These are phyloP conservation scores for Lichtheimia ramosa DNA, from an alignment of 371 early-diverging fungal species.

Conservation along the genomic window DNA sequence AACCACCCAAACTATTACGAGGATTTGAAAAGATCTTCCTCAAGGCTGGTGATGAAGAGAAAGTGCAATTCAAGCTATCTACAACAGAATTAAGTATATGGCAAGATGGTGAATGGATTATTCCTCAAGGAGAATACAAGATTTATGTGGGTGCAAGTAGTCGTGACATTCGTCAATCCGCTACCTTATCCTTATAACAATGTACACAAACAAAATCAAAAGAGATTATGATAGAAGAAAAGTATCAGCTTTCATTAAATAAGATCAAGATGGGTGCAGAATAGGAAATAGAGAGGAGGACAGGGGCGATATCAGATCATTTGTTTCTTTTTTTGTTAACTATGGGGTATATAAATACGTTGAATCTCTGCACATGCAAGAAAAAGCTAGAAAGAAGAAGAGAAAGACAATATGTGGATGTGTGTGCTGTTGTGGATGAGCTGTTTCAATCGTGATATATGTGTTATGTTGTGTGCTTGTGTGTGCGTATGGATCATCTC, in stretches of 20 bases:
- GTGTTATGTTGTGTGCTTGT: no score
- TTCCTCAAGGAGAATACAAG: slow-evolving; percentile 32
- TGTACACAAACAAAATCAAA: background rate
- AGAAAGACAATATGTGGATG: no score
- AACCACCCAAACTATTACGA: slow-evolving; percentile 43
- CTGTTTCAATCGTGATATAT: no score
- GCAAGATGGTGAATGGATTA: slow-evolving; percentile 25
- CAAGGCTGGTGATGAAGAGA: slow-evolving; percentile 11
- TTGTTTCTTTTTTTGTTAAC: background rate
- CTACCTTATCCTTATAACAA: slow-evolving; percentile 9
- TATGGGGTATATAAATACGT: background rate
- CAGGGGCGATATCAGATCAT: background rate
- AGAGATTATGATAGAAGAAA: background rate
- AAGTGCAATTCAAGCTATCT: slow-evolving; percentile 23
- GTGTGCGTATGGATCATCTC: no score
- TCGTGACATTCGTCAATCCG: slow-evolving; percentile 31
- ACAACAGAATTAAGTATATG: slow-evolving; percentile 35
- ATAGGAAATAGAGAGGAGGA: background rate
- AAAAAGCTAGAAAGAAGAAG: no score
- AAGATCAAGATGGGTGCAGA: background rate
- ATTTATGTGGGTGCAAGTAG: slow-evolving; percentile 43
- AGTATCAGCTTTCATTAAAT: background rate
- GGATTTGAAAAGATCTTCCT: slow-evolving; percentile 46
- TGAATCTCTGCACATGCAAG: no score
- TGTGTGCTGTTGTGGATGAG: no score